Evolutionary conservation across 192 early-diverging fungal genomes (phyloP).

Genomic region (Rhizophagus sp.): DNA sequence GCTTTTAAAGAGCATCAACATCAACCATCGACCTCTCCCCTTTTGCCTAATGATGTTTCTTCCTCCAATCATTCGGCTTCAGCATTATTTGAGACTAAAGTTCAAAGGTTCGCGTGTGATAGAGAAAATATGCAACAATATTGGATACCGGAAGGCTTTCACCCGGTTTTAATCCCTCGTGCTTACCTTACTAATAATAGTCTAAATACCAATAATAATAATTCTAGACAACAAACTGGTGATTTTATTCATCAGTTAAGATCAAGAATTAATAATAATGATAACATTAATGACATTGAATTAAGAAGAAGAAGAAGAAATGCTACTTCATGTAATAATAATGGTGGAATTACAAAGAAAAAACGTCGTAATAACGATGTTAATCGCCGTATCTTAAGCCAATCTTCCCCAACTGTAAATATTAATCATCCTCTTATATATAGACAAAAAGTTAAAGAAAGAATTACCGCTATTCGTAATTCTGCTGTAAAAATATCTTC

Average conservation of each 20-base stretch:
- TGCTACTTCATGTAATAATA: not conserved
- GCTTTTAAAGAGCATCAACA: not conserved
- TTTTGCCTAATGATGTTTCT: not conserved
- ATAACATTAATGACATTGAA: not conserved
- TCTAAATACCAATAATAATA: not conserved
- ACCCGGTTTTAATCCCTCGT: not conserved
- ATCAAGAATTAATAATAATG: not conserved
- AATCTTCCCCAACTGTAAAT: not conserved
- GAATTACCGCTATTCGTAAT: not conserved
- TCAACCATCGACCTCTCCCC: not conserved
- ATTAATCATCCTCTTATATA: not conserved
- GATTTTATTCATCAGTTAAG: not conserved
- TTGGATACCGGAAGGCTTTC: not conserved
- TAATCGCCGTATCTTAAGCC: not conserved
- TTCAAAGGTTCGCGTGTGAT: not conserved
- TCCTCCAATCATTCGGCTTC: not conserved
- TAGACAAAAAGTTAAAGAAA: not conserved
- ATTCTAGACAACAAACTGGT: no score
- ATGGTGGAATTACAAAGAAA: not conserved
- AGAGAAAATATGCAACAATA: conserved; percentile 5
- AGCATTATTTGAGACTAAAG: not conserved
- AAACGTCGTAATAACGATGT: not conserved
- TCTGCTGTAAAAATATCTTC: not conserved
- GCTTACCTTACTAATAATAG: not conserved
- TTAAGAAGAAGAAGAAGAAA: not conserved